Evolutionary conservation across 768 basidiomycete species (phyloP), one percentile per base, ranked within the genome.

Genomic region (Russula sp.): DNA sequence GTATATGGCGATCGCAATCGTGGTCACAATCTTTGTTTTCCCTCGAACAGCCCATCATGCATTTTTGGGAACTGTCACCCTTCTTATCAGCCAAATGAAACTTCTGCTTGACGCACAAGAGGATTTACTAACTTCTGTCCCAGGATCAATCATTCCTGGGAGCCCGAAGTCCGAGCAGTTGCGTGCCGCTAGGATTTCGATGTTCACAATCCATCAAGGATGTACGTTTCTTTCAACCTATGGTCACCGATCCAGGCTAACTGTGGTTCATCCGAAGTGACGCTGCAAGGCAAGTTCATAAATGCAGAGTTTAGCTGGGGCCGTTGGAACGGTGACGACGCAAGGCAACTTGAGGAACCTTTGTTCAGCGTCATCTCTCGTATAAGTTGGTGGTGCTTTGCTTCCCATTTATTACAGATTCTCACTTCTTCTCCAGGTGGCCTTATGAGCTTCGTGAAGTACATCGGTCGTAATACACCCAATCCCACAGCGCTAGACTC

Each of bases 21-120:
- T 77, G 5, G 68, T 75, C 3, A 77, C 78, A 10, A 56, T 79
- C 8, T 67, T 82, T 56, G 70, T 83, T 54, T 85, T 84, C 69
- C 83, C 83, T 7, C 76, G 80, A 65, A 76, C 80, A 0, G 71
- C 83, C 55, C 77, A 79, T 59, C 78, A 81, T 58, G 66, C 73
- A 4, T 72, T 72, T 41, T 69, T 80, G 48, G 67, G 64, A 20
- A 69, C 65, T 10, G 58, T 72, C n/a, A 68, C 70, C 4, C 68
- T 57, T 13, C 71, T 76, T 38, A 67, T 78, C 1, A 66, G 67
- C 20, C 68, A 71, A 32, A 48, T 75, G 6, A 66, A 71, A 56
- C 39, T 51, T 22, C 59, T 77, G 9, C 54, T 78, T 1, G 69
- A 69, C 10, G 62, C 73, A 39, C 77, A 78, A 59, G 73, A 75